Conservation (phyloP, 805 yeast species). For the Spathaspora passalidarum region DNA sequence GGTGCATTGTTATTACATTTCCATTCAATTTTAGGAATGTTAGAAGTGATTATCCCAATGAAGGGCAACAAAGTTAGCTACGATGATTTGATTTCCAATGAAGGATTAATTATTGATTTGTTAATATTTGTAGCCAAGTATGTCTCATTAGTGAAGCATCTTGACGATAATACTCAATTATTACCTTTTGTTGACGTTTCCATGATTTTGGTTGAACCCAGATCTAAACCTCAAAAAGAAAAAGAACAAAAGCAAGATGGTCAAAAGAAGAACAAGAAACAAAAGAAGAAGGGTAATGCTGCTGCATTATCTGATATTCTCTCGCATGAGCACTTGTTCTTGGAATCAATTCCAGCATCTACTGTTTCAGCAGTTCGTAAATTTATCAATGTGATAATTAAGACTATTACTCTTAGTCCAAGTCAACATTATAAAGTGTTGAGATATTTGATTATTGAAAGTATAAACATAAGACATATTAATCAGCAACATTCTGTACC, state of each 20-base stretch:
- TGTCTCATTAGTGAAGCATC: slow-evolving; percentile 33
- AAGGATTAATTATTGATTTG: slow-evolving; percentile 37
- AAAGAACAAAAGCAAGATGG: slow-evolving; percentile 2
- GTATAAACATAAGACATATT: slow-evolving; percentile 26
- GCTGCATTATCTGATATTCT: slow-evolving; percentile 64
- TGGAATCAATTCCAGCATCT: slow-evolving; percentile 33
- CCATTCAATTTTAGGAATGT: slow-evolving; percentile 45
- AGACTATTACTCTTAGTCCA: slow-evolving; percentile 49
- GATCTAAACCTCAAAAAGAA: slow-evolving; percentile 14
- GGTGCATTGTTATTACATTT: slow-evolving; percentile 47
- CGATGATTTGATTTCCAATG: slow-evolving; percentile 34
- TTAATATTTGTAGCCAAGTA: slow-evolving; percentile 24
- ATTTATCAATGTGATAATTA: slow-evolving; percentile 50
- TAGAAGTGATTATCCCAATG: slow-evolving; percentile 62
- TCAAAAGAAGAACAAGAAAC: slow-evolving; percentile 34
- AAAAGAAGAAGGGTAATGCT: slow-evolving; percentile 39
- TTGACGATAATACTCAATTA: slow-evolving; percentile 50
- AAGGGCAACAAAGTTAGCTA: slow-evolving; percentile 29
- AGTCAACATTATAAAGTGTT: slow-evolving; percentile 60
- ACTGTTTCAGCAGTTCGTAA: slow-evolving; percentile 34
- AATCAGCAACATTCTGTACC: slow-evolving; percentile 23
- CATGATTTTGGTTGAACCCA: slow-evolving; percentile 38
- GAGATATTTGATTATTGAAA: slow-evolving; percentile 33
- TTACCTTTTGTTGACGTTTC: slow-evolving; percentile 60
- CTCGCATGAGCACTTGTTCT: slow-evolving; percentile 61